These are phyloP conservation scores for Calocybe gangraenosa DNA, from an alignment of 768 basidiomycete genomes.

Conservation along the genomic window DNA sequence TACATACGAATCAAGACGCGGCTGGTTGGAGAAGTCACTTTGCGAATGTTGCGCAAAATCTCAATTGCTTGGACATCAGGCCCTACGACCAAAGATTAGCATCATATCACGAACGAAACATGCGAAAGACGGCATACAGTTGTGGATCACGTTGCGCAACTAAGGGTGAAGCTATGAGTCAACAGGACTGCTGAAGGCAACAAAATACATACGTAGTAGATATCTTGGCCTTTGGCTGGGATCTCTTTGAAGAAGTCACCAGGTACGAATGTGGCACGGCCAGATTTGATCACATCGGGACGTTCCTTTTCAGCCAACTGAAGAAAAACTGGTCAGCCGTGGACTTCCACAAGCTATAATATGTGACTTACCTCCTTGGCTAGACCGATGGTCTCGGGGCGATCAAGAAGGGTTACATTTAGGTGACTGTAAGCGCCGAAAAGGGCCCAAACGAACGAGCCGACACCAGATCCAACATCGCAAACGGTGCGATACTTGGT, in stretches of 20 bases:
- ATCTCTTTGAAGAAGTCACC: constrained; percentile 38
- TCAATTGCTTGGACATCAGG: constrained; percentile 24
- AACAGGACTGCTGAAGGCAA: background rate
- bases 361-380: constrained; percentile 19
- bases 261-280: constrained; percentile 31
- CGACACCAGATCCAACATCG: constrained; percentile 38
- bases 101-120: constrained; percentile 20
- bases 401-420: constrained; percentile 32
- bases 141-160: constrained; percentile 1
- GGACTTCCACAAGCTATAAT: background rate
- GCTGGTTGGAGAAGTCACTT: constrained; percentile 27
- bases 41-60: constrained; percentile 26
- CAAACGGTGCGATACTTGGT: constrained; percentile 25
- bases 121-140: constrained; percentile 12
- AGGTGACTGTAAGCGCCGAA: constrained; percentile 29
- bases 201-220: constrained; percentile 37
- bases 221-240: constrained; percentile 30
- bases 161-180: background rate
- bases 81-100: constrained; percentile 17
- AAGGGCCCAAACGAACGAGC: constrained; percentile 30
- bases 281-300: constrained; percentile 30
- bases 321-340: background rate
- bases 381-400: constrained; percentile 25
- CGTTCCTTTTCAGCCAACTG: constrained; percentile 16
- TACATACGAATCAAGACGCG: constrained; percentile 8